Percentiles rank a stretch among this genome's conserved stretches.
These are phyloP conservation scores for Austroboletus eburneus DNA, from an alignment of 768 basidiomycete genomes.

Conservation along the genomic window DNA sequence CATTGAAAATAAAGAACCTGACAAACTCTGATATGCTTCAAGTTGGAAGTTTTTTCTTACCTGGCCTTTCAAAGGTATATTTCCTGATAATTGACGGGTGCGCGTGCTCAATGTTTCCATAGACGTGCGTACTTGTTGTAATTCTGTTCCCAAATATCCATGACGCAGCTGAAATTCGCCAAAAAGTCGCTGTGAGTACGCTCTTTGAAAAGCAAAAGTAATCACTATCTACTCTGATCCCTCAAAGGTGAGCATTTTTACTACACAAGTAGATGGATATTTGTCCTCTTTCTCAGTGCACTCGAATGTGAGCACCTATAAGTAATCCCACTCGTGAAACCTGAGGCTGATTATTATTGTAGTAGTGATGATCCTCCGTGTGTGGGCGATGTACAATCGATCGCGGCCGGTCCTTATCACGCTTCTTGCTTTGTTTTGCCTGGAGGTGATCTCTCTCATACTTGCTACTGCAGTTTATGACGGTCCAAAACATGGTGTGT, in stretches of 20 bases:
- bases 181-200: neutral
- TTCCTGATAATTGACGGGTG: neutral
- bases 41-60: constrained; percentile 1
- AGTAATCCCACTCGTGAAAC: neutral
- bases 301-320: constrained; percentile 3
- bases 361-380: constrained; percentile 2
- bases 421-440: neutral
- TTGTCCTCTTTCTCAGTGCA: neutral
- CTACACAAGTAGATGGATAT: neutral
- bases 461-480: neutral
- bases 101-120: neutral
- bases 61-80: neutral
- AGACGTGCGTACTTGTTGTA: neutral
- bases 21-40: neutral
- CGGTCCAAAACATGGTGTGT: neutral
- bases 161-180: neutral
- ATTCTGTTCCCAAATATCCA: neutral
- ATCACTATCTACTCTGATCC: neutral
- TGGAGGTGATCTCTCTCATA: neutral
- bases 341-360: neutral
- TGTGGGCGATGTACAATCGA: constrained; percentile 4
- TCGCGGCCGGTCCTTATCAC: neutral
- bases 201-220: neutral
- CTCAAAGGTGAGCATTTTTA: neutral
- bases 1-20: neutral